Percentiles rank a stretch among this genome's conserved stretches.
Conservation (phyloP, 2,329 filamentous ascomycete genomes). For the Chalaropsis thielavioides region DNA sequence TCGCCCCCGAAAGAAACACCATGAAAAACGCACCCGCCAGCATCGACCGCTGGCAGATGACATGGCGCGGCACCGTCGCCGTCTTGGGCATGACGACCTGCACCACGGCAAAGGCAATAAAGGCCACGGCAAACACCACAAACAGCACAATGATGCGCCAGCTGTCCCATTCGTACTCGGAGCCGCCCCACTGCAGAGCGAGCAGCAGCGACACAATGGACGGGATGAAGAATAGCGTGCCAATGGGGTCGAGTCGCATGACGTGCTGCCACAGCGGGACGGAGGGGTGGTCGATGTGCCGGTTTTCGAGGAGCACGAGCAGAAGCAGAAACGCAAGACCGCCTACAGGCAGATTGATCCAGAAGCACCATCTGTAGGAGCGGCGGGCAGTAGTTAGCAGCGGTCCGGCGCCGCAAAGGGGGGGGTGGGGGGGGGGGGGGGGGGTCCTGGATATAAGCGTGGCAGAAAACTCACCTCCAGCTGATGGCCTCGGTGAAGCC, state of each 20-base stretch:
- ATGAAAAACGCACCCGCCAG: slow-evolving; percentile 33
- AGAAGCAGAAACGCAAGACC: slow-evolving; percentile 36
- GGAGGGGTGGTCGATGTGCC: slow-evolving; percentile 20
- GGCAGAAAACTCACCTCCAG: slow-evolving; percentile 30
- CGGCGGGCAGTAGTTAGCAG: background rate
- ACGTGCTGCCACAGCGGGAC: slow-evolving; percentile 30
- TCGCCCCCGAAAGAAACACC: slow-evolving; percentile 34
- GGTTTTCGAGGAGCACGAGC: slow-evolving; percentile 34
- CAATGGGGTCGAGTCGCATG: slow-evolving; percentile 42
- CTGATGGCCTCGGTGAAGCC: slow-evolving; percentile 34
- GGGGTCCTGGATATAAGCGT: background rate
- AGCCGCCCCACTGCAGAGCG: slow-evolving; percentile 49
- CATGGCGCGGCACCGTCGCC: slow-evolving; percentile 40
- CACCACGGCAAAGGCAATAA: slow-evolving; percentile 34
- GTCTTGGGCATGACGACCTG: slow-evolving; percentile 40
- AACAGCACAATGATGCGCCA: slow-evolving; percentile 42
- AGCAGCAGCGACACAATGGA: slow-evolving; percentile 45
- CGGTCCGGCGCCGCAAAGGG: too few species aligned
- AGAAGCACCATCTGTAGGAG: slow-evolving; percentile 39
- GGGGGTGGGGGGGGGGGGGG: too few species aligned
- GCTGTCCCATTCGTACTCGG: slow-evolving; percentile 36
- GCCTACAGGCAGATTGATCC: slow-evolving; percentile 43
- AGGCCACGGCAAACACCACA: slow-evolving; percentile 33
- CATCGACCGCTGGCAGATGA: slow-evolving; percentile 43
- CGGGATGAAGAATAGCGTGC: slow-evolving; percentile 45